Conservation (phyloP, 345 rosid species). For the Eucalyptus sp. region DNA sequence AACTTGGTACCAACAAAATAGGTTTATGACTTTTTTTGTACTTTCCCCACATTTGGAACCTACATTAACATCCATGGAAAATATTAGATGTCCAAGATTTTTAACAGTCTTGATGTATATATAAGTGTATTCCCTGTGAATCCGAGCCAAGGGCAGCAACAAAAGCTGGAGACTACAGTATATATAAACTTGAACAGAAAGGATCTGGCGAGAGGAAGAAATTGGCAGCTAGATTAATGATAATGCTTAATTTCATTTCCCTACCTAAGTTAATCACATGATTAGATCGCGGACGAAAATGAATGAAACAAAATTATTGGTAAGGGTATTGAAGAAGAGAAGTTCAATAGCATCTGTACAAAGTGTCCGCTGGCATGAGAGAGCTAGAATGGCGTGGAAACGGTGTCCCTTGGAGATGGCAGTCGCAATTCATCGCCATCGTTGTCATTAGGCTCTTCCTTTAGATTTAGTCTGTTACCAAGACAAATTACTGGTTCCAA, state of each 20-base stretch:
- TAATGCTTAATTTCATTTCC: neutral
- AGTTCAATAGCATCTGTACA: neutral
- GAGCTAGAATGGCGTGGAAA: constrained; percentile 20
- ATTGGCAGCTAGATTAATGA: neutral
- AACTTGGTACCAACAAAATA: no score
- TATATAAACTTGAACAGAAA: no score
- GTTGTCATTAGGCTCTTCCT: neutral
- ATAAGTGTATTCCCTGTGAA: neutral
- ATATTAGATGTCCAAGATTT: neutral
- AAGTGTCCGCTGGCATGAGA: neutral
- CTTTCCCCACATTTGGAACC: neutral
- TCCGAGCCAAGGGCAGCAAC: neutral
- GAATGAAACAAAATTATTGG: neutral
- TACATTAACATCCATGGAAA: neutral
- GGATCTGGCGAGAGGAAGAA: neutral
- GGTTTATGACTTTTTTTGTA: no score
- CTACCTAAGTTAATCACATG: neutral
- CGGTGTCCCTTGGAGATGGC: neutral
- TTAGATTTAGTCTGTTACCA: neutral
- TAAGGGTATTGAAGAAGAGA: neutral
- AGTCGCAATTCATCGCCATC: neutral
- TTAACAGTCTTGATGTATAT: neutral
- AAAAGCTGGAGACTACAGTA: neutral
- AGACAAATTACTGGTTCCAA: constrained; percentile 4
- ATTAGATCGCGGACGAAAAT: neutral